A percentile compares a stretch with the other conserved stretches of the same genome.
Evolutionary conservation across 371 early-diverging fungal species (phyloP).

Genomic region (Nematocida displodere): DNA sequence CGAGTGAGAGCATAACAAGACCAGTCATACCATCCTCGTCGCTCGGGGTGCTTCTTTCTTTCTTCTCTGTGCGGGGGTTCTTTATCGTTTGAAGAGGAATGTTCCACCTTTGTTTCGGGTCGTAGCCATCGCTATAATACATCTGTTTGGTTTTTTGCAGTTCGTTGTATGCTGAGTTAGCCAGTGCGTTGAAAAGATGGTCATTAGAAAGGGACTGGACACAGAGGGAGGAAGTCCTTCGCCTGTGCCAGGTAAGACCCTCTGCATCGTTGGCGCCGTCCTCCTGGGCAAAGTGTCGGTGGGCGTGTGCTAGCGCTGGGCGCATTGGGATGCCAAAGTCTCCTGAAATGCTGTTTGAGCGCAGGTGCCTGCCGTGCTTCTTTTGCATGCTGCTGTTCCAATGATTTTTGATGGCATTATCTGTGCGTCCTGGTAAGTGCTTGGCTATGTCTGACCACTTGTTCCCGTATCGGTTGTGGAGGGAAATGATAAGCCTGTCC

Average conservation of each 20-base stretch:
- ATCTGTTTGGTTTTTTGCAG: conserved; percentile 49
- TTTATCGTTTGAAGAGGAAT: conserved; percentile 48
- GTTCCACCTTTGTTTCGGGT: conserved; percentile 34
- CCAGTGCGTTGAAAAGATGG: conserved; percentile 33
- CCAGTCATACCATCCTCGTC: conserved; percentile 43
- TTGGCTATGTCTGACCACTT: conserved; percentile 65
- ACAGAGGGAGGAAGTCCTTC: conserved; percentile 35
- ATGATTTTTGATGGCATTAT: conserved; percentile 66
- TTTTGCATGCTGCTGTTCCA: conserved; percentile 65
- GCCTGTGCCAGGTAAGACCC: not conserved
- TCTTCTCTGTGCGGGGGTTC: not conserved
- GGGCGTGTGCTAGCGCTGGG: not conserved
- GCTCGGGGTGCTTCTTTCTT: conserved; percentile 13
- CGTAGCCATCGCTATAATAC: conserved; percentile 40
- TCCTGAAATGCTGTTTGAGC: conserved; percentile 57
- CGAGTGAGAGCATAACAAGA: conserved; percentile 29
- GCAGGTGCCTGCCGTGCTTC: conserved; percentile 47
- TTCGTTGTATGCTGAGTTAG: conserved; percentile 46
- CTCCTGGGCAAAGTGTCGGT: not conserved
- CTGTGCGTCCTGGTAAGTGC: conserved; percentile 65
- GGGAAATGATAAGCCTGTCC: conserved; percentile 54
- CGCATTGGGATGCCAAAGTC: conserved; percentile 36
- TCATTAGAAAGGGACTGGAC: conserved; percentile 7
- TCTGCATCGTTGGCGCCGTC: not conserved
- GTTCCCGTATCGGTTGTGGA: conserved; percentile 64